Conservation (phyloP, 2,329 filamentous ascomycete genomes). For the Trichoderma pleuroti region DNA sequence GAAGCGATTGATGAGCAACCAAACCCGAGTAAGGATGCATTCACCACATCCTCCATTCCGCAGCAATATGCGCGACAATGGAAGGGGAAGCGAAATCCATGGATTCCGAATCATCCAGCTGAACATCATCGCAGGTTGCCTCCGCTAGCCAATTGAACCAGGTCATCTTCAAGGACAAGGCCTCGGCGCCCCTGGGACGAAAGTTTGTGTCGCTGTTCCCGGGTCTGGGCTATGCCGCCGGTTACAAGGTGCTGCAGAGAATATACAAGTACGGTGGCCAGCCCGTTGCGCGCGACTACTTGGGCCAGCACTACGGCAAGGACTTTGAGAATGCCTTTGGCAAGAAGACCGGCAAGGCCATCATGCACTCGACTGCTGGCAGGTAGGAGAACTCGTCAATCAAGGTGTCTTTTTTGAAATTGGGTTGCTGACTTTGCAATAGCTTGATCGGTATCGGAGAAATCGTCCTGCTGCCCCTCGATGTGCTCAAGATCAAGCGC, state of each 20-base stretch:
- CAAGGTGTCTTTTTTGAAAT: background rate
- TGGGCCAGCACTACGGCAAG: slow-evolving; percentile 72
- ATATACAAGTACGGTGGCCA: slow-evolving; percentile 99
- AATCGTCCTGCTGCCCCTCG: slow-evolving; percentile 89
- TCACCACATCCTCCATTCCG: background rate
- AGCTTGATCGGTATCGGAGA: slow-evolving; percentile 96
- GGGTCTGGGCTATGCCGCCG: slow-evolving; percentile 92
- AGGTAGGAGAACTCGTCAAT: slow-evolving; percentile 48
- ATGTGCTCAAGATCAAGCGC: slow-evolving; percentile 98
- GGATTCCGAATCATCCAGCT: slow-evolving; percentile 16
- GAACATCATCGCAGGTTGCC: slow-evolving; percentile 30
- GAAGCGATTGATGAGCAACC: slow-evolving; percentile 99
- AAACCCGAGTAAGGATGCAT: slow-evolving; percentile 60
- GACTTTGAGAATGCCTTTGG: slow-evolving; percentile 88
- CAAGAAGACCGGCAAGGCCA: slow-evolving; percentile 95
- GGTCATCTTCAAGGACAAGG: slow-evolving; percentile 92
- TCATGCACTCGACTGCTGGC: slow-evolving; percentile 95
- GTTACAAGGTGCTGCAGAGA: slow-evolving; percentile 95
- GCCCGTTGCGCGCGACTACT: slow-evolving; percentile 88
- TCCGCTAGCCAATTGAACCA: slow-evolving; percentile 65
- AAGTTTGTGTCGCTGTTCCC: slow-evolving; percentile 98
- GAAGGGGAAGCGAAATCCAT: background rate
- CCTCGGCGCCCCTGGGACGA: slow-evolving; percentile 61
- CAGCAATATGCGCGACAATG: background rate
- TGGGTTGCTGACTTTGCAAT: background rate